These are phyloP conservation scores for Pythium myriotylum DNA, from an alignment of 352 stramenopile genomes.

Conservation along the genomic window DNA sequence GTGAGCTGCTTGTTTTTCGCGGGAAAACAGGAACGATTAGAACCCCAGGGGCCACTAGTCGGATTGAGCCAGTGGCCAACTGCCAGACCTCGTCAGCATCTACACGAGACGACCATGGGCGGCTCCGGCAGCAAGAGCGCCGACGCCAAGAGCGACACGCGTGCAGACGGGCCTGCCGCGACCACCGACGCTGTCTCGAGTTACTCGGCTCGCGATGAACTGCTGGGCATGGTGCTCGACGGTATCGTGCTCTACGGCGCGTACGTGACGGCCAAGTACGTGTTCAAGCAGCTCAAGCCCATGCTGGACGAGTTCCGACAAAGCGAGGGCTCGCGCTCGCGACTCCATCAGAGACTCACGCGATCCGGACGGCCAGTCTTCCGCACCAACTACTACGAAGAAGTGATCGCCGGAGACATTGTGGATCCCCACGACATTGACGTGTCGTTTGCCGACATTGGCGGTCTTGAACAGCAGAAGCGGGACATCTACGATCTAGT, in stretches of 20 bases:
- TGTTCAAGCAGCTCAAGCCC: constrained; percentile 85
- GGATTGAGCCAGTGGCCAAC: neutral
- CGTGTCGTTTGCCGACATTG: constrained; percentile 95
- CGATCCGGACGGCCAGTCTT: constrained; percentile 69
- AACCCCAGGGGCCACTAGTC: constrained; percentile 14
- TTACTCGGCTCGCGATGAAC: constrained; percentile 47
- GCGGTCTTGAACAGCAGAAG: constrained; percentile 95
- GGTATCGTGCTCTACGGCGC: constrained; percentile 83
- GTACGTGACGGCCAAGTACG: constrained; percentile 80
- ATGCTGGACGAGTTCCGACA: constrained; percentile 84
- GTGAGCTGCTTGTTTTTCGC: constrained; percentile 8
- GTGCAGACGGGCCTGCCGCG: neutral
- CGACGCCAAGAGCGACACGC: constrained; percentile 13
- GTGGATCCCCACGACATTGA: constrained; percentile 93
- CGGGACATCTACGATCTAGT: constrained; percentile 96
- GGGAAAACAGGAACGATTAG: constrained; percentile 7
- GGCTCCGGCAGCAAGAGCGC: constrained; percentile 58
- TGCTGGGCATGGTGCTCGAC: constrained; percentile 77
- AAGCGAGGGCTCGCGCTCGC: constrained; percentile 61
- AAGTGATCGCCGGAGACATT: constrained; percentile 93
- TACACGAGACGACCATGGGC: constrained; percentile 41
- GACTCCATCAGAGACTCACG: constrained; percentile 72
- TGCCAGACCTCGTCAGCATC: constrained; percentile 3
- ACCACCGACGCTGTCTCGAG: constrained; percentile 20
- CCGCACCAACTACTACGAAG: constrained; percentile 87